These are phyloP conservation scores for Ustilago sp. DNA, from an alignment of 1,284 basidiomycete genomes.

Conservation along the genomic window DNA sequence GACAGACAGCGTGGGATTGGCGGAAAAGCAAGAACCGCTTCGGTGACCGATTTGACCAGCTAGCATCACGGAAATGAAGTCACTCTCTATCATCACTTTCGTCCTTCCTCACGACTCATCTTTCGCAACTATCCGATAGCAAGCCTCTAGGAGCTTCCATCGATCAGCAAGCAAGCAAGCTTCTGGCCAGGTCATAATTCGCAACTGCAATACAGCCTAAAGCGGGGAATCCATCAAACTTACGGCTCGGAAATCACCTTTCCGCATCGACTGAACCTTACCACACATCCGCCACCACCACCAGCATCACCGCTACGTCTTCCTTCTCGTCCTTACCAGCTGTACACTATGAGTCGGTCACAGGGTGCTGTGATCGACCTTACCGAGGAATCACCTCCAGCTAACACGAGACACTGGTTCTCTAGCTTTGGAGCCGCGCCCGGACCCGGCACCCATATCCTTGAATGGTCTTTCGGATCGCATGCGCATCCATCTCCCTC, in stretches of 20 bases:
- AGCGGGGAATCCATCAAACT: too few relatives aligned
- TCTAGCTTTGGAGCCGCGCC: not conserved
- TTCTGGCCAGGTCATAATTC: not conserved
- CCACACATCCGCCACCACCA: constrained; percentile 9
- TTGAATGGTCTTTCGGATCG: constrained; percentile 23
- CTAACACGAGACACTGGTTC: constrained; percentile 12
- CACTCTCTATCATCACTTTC: constrained; percentile 9
- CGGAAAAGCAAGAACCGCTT: constrained; percentile 7
- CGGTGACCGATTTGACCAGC: constrained; percentile 5
- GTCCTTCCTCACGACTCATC: not conserved
- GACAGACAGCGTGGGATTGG: not conserved
- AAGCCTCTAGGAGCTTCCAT: not conserved
- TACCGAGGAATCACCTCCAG: constrained; percentile 56
- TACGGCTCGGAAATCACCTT: too few relatives aligned
- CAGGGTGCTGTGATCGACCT: constrained; percentile 50
- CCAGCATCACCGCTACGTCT: not conserved
- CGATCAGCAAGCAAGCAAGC: not conserved
- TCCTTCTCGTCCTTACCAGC: not conserved
- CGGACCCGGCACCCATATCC: constrained; percentile 24
- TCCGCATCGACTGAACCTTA: constrained; percentile 13
- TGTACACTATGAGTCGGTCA: constrained; percentile 21
- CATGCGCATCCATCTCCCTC: not conserved
- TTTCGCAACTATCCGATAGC: not conserved
- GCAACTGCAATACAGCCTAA: not conserved
- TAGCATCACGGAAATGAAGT: constrained; percentile 22